Percentiles rank a stretch among this genome's conserved stretches.
Conservation (phyloP, 176 grass and related monocot genomes). For the Avena sativa region DNA sequence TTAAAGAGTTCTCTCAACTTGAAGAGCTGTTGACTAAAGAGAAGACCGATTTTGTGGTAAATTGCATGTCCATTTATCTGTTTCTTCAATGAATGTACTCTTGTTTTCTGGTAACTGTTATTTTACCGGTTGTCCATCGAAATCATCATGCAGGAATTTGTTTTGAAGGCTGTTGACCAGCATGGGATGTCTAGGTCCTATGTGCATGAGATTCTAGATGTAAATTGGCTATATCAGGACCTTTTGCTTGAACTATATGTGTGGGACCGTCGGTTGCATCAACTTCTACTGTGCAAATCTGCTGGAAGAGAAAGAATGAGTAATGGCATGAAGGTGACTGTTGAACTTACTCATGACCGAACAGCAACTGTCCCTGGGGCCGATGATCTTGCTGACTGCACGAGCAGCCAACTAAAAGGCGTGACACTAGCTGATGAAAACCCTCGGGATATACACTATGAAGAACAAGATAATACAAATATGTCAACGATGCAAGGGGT, state of each 20-base stretch:
- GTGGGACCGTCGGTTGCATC: constrained; percentile 69
- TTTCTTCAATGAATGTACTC: background rate
- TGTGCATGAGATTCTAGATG: constrained; percentile 50
- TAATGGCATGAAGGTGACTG: constrained; percentile 33
- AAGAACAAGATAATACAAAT: constrained; percentile 19
- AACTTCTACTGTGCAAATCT: constrained; percentile 49
- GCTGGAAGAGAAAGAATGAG: constrained; percentile 27
- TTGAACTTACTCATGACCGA: constrained; percentile 39
- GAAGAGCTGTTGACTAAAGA: constrained; percentile 74
- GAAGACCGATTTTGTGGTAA: constrained; percentile 77
- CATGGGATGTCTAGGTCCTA: constrained; percentile 21
- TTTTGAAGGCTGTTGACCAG: constrained; percentile 45
- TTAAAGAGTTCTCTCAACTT: constrained; percentile 61
- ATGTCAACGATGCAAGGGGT: background rate
- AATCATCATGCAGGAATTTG: constrained; percentile 53
- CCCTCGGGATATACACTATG: background rate
- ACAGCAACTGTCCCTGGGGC: constrained; percentile 9
- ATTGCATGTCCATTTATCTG: background rate
- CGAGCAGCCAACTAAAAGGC: background rate
- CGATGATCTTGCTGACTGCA: background rate
- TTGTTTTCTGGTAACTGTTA: background rate
- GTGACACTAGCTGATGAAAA: constrained; percentile 9
- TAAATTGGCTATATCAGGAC: constrained; percentile 82
- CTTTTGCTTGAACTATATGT: constrained; percentile 62
- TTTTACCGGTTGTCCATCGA: constrained; percentile 8